Conservation (phyloP, 2,329 filamentous ascomycete genomes). For the Colletotrichum echinochloae region DNA sequence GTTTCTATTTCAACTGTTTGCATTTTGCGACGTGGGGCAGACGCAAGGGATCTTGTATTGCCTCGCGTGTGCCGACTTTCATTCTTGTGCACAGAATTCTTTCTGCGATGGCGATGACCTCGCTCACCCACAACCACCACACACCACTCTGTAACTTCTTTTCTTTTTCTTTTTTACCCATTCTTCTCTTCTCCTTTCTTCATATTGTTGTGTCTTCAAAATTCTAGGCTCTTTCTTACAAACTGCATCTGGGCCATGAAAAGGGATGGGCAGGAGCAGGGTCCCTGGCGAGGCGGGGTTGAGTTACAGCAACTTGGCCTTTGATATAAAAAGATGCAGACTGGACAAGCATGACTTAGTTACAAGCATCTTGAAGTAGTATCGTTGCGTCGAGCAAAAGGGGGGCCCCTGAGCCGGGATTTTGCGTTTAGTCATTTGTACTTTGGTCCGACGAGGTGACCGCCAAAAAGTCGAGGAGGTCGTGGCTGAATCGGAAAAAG, state of each 20-base stretch:
- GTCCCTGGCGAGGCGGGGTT: conserved; percentile 10
- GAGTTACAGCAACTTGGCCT: conserved; percentile 1
- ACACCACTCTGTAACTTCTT: conserved; percentile 22
- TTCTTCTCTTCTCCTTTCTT: not conserved
- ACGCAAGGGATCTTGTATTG: conserved; percentile 21
- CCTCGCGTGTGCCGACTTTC: conserved; percentile 23
- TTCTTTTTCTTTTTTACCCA: not conserved
- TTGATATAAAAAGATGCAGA: conserved; percentile 8
- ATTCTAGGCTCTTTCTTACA: conserved; percentile 26
- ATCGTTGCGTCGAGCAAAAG: conserved; percentile 9
- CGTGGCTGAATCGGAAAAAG: conserved; percentile 11
- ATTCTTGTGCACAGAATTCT: conserved; percentile 12
- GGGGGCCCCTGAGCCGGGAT: conserved; percentile 1
- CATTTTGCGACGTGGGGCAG: conserved; percentile 14
- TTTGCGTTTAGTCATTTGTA: conserved; percentile 17
- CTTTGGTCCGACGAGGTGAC: conserved; percentile 9
- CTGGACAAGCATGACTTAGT: not conserved
- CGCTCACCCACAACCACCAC: conserved; percentile 19
- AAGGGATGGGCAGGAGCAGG: conserved; percentile 2
- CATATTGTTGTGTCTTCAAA: conserved; percentile 34
- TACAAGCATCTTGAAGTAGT: not conserved
- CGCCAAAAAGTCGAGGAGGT: conserved; percentile 23
- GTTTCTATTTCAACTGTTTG: conserved; percentile 15
- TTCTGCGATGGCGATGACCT: conserved; percentile 4
- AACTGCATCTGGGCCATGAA: conserved; percentile 27